Percentiles rank a stretch among this genome's conserved stretches.
Conservation (phyloP, 192 early-diverging fungal species). For the Podila horticola region DNA sequence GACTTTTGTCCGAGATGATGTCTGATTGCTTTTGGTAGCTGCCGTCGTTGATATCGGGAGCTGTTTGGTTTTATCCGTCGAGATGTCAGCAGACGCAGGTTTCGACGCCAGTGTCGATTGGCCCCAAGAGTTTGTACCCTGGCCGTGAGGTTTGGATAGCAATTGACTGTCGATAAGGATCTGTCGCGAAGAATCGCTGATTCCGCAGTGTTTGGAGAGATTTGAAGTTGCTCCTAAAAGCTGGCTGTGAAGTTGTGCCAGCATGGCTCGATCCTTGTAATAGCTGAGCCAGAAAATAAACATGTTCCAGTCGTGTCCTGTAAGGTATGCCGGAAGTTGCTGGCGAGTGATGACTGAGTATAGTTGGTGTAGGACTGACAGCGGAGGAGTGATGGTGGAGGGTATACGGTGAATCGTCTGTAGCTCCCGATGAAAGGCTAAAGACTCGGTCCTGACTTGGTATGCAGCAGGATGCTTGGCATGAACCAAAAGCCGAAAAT, state of each 20-base stretch:
- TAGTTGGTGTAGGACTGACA: slow-evolving; percentile 15
- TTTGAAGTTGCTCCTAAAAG: not conserved
- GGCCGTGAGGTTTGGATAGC: no score
- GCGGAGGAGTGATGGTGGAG: slow-evolving; percentile 35
- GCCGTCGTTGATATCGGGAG: no score
- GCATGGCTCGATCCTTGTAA: slow-evolving; percentile 5
- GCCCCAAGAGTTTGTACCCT: no score
- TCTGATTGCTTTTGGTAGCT: no score
- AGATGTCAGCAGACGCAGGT: no score
- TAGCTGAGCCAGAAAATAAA: slow-evolving; percentile 30
- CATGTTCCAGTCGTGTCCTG: slow-evolving; percentile 24
- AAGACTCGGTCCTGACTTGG: not conserved
- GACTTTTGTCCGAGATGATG: no score
- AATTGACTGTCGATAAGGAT: not conserved
- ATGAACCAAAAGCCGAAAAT: slow-evolving; percentile 29
- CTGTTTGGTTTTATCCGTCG: no score
- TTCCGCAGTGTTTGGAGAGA: not conserved
- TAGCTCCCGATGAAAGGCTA: not conserved
- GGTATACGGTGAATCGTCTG: slow-evolving; percentile 11
- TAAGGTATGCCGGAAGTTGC: slow-evolving; percentile 1
- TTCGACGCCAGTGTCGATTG: no score
- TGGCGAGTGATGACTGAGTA: slow-evolving; percentile 3
- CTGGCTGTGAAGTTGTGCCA: slow-evolving; percentile 8
- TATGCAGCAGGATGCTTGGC: slow-evolving; percentile 1
- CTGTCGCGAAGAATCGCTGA: not conserved